Percentiles rank a stretch among this genome's conserved stretches.
phyloP scores from a whole-genome alignment of 805 yeast species.

The Naumovozyma dairenensis region DNA sequence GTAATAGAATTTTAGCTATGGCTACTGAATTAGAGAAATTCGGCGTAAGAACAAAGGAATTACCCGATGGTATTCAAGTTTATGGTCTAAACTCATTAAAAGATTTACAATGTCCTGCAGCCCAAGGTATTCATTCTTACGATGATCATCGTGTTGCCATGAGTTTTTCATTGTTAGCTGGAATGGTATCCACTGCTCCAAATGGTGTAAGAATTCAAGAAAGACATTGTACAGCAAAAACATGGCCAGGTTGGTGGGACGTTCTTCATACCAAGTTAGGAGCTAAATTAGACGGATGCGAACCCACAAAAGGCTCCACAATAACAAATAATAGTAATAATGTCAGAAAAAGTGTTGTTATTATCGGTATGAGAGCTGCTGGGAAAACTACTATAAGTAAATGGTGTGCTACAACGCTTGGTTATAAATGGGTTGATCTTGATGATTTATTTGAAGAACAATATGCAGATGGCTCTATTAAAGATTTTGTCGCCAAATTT shows the following conservation, averaged over 20 bases:
- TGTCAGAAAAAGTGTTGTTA: slow-evolving; percentile 42
- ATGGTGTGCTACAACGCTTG: slow-evolving; percentile 64
- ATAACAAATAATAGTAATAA: slow-evolving; percentile 3
- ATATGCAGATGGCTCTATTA: slow-evolving; percentile 38
- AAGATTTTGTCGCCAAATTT: slow-evolving; percentile 46
- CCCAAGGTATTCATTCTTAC: slow-evolving; percentile 58
- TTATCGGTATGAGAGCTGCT: slow-evolving; percentile 97
- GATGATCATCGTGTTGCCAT: slow-evolving; percentile 98
- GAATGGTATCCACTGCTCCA: slow-evolving; percentile 37
- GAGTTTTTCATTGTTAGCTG: slow-evolving; percentile 86
- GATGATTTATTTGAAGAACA: slow-evolving; percentile 61
- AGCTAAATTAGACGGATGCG: slow-evolving; percentile 62
- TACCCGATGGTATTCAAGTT: slow-evolving; percentile 87
- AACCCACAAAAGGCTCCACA: slow-evolving; percentile 36
- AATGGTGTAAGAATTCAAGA: slow-evolving; percentile 67
- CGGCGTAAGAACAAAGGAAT: slow-evolving; percentile 77
- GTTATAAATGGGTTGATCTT: slow-evolving; percentile 61
- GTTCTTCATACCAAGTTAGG: slow-evolving; percentile 60
- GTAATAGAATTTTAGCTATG: slow-evolving; percentile 95
- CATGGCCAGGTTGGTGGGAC: slow-evolving; percentile 99
- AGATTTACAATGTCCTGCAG: slow-evolving; percentile 45
- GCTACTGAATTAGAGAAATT: slow-evolving; percentile 76
- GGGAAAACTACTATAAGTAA: slow-evolving; percentile 83
- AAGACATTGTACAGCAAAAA: slow-evolving; percentile 88
- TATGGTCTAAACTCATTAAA: slow-evolving; percentile 50